Conservation (phyloP, 768 basidiomycete genomes). For the Lepiota subincarnata region DNA sequence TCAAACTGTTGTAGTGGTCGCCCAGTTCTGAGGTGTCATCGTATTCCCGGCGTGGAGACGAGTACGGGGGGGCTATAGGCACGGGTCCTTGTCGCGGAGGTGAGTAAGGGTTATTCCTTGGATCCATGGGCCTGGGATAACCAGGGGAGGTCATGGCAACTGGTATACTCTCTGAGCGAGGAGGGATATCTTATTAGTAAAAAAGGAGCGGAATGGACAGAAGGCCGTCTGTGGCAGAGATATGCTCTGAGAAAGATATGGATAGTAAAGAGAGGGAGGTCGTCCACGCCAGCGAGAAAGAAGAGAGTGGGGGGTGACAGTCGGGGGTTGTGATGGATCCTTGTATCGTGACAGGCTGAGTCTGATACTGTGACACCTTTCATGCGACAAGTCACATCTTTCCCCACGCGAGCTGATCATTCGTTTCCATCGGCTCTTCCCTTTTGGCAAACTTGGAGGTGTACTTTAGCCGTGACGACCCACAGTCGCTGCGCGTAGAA, state of each 20-base stretch:
- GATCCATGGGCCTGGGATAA: slow-evolving; percentile 16
- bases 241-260: not conserved
- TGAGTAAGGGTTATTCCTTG: slow-evolving; percentile 16
- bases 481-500: too few species aligned
- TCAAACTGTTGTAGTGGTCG: slow-evolving; percentile 49
- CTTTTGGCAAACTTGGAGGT: not conserved
- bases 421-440: not conserved
- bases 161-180: not conserved
- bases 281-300: slow-evolving; percentile 18
- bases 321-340: slow-evolving; percentile 19
- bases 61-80: slow-evolving; percentile 17
- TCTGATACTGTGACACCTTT: slow-evolving; percentile 19
- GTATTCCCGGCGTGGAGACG: slow-evolving; percentile 36
- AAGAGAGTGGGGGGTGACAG: slow-evolving; percentile 17
- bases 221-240: slow-evolving; percentile 1
- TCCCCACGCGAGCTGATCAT: slow-evolving; percentile 8
- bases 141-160: slow-evolving; percentile 14
- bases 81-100: slow-evolving; percentile 20
- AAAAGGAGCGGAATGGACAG: slow-evolving; percentile 16
- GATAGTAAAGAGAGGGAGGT: slow-evolving; percentile 11
- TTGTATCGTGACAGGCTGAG: slow-evolving; percentile 15
- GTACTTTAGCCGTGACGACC: too few species aligned
- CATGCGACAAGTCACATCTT: slow-evolving; percentile 12
- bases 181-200: slow-evolving; percentile 7
- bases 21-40: slow-evolving; percentile 47